Evolutionary conservation across 805 yeast species (phyloP).

Genomic region (Starmerella geochares): DNA sequence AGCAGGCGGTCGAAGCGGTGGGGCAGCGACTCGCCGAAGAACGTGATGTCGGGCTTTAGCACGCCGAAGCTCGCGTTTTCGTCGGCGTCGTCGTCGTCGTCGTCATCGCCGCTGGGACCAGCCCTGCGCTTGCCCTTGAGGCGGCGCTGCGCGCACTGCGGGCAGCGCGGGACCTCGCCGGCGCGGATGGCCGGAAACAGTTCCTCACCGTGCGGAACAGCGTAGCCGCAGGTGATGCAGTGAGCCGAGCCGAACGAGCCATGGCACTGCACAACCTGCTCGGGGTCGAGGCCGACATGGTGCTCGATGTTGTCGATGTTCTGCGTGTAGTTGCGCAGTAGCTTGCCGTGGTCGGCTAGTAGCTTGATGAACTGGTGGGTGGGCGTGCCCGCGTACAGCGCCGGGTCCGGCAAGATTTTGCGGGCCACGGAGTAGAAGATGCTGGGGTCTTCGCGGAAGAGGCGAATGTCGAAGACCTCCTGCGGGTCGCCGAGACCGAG

Average conservation of each 20-base stretch:
- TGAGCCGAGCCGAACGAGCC: constrained; percentile 86
- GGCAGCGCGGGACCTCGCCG: constrained; percentile 61
- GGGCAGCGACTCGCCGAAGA: constrained; percentile 81
- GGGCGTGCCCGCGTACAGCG: constrained; percentile 44
- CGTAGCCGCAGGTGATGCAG: constrained; percentile 63
- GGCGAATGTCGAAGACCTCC: constrained; percentile 66
- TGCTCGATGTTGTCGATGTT: constrained; percentile 80
- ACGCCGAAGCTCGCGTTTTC: constrained; percentile 52
- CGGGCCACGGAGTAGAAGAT: constrained; percentile 81
- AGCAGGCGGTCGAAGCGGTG: constrained; percentile 48
- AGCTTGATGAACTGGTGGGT: constrained; percentile 69
- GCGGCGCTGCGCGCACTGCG: constrained; percentile 38
- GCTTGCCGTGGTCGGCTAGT: constrained; percentile 63
- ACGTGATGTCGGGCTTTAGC: constrained; percentile 85
- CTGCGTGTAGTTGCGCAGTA: constrained; percentile 78
- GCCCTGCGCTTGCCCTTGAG: neutral
- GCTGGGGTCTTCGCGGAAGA: constrained; percentile 65
- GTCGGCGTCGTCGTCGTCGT: constrained; percentile 27
- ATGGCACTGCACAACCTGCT: constrained; percentile 75
- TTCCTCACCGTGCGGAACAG: constrained; percentile 50
- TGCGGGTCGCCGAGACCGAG: constrained; percentile 79
- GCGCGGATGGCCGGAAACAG: constrained; percentile 51
- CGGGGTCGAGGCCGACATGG: constrained; percentile 61
- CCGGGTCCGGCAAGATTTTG: constrained; percentile 66
- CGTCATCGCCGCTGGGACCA: constrained; percentile 33